Evolutionary conservation across 179 eudicot genomes (phyloP).

Genomic region (Vitellaria paradoxa): DNA sequence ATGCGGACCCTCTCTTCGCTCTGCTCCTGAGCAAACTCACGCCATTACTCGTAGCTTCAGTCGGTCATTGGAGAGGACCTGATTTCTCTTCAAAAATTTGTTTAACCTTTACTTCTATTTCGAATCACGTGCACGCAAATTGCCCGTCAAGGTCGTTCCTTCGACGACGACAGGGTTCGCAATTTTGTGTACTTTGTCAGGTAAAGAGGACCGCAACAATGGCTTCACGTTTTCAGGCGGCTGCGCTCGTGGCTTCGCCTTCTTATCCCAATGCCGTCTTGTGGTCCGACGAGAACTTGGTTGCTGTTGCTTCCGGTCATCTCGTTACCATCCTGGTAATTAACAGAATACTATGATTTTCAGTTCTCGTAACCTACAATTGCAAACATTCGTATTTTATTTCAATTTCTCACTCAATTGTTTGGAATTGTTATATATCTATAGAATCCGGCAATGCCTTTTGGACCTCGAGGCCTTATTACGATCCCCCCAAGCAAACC

Average conservation of each 20-base stretch:
- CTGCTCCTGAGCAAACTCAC: neutral
- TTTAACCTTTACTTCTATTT: neutral
- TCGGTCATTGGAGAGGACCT: neutral
- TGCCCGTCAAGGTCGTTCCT: too few relatives aligned
- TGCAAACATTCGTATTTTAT: neutral
- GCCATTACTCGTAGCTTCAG: neutral
- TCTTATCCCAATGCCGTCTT: conserved; percentile 64
- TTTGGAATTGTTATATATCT: neutral
- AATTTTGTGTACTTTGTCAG: neutral
- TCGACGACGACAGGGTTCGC: too few relatives aligned
- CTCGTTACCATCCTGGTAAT: conserved; percentile 74
- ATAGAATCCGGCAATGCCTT: conserved; percentile 72
- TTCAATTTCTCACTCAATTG: neutral
- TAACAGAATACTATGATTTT: neutral
- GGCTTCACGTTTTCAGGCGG: conserved; percentile 67
- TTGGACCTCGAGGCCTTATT: conserved; percentile 70
- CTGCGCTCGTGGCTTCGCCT: conserved; percentile 61
- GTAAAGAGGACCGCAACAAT: conserved; percentile 14
- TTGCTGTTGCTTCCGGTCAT: conserved; percentile 79
- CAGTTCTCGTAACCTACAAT: neutral
- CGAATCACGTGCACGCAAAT: neutral
- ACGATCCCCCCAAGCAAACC: conserved; percentile 44
- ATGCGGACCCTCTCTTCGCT: neutral
- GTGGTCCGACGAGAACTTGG: conserved; percentile 85
- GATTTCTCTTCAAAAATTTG: neutral